Conservation (phyloP, 176 grass and related monocot species). For the Lolium rigidum region DNA sequence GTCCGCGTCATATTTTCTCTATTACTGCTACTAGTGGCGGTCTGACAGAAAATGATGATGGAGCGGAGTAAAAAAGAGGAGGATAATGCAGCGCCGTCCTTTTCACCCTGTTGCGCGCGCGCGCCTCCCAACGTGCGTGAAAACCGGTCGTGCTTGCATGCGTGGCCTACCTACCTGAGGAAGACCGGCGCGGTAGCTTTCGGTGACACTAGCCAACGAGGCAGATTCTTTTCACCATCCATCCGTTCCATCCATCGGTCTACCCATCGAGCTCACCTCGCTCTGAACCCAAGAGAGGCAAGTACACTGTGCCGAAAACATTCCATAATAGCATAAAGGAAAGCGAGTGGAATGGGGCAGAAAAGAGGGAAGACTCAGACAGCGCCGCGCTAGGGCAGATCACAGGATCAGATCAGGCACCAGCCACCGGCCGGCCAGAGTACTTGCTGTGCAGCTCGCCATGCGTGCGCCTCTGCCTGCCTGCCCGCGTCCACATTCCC, state of each 20-base stretch:
- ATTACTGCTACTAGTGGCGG: too few species aligned
- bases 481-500: not conserved
- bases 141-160: conserved; percentile 36
- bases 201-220: not conserved
- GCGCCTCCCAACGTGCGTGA: conserved; percentile 46
- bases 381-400: not conserved
- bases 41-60: not conserved
- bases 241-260: not conserved
- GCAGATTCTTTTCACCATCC: conserved; percentile 32
- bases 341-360: not conserved
- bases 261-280: not conserved
- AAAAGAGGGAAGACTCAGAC: not conserved
- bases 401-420: not conserved
- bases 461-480: not conserved
- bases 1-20: too few species aligned
- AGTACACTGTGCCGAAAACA: conserved; percentile 59
- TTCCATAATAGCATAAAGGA: conserved; percentile 45
- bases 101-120: conserved; percentile 18
- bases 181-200: conserved; percentile 23
- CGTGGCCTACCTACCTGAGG: conserved; percentile 37
- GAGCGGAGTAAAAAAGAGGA: not conserved
- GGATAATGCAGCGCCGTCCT: conserved; percentile 15
- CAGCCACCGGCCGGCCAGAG: not conserved
- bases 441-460: conserved; percentile 31
- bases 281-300: conserved; percentile 51